Evolutionary conservation across 2,329 filamentous ascomycete genomes (phyloP).

Genomic region (Paracoccidioides brasiliensis): DNA sequence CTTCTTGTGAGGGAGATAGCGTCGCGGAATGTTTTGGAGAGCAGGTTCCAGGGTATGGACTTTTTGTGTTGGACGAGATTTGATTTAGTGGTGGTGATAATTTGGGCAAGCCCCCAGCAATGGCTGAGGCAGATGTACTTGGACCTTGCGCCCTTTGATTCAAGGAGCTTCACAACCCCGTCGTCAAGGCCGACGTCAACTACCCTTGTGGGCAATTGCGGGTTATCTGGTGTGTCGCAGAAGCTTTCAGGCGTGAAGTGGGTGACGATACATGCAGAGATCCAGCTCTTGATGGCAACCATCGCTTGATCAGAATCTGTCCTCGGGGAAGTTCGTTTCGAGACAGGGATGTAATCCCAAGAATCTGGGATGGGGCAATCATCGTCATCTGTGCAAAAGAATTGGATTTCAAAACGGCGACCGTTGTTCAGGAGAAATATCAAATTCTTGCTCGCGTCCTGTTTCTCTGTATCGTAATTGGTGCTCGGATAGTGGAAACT

Average conservation of each 20-base stretch:
- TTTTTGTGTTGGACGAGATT: neutral
- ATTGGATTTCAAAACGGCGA: neutral
- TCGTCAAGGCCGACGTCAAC: conserved; percentile 1
- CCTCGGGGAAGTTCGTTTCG: neutral
- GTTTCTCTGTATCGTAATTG: neutral
- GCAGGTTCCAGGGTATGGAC: neutral
- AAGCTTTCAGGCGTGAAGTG: neutral
- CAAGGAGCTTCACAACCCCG: neutral
- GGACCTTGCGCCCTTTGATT: neutral
- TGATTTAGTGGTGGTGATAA: neutral
- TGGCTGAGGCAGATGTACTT: conserved; percentile 1
- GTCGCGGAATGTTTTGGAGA: neutral
- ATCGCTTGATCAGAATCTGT: neutral
- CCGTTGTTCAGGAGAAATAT: neutral
- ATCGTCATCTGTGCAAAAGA: neutral
- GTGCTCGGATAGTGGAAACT: neutral
- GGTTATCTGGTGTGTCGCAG: neutral
- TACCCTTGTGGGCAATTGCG: neutral
- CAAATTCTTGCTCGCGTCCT: neutral
- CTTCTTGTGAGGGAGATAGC: neutral
- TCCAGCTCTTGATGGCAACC: neutral
- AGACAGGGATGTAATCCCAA: conserved; percentile 1
- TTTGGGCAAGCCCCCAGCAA: neutral
- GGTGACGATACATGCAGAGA: neutral
- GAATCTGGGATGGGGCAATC: neutral